Base-by-base conservation (phyloP, 495 filamentous ascomycete genomes). In the Aspergillus coremiiformis region DNA sequence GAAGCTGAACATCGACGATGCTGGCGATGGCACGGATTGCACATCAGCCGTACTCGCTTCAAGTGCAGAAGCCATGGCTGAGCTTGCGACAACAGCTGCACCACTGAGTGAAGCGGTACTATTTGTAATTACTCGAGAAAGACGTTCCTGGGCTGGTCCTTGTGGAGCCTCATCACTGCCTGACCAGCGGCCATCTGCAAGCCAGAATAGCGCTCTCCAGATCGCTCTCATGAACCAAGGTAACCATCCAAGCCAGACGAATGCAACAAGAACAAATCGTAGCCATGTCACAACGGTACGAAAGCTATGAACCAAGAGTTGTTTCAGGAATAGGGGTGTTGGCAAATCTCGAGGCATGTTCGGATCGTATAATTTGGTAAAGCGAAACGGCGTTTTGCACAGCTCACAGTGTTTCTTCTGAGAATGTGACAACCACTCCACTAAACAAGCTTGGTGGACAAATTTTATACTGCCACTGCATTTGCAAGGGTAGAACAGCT, bases 401-500 rank as follows among this genome's bases (percentile, higher is more conserved):
- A 99, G 82, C 75, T 99, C 93, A 73, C 93, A 99, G 76, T 97
- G 86, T 67, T 96, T 96, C 80, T 96, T 97, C 66, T 96, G 91
- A 1, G 90, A 95, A 65, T 99, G 93, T 21, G 89, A 86, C 17
- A 99, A 74, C 93, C 93, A 99, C 72, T 96, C 90, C 80, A 97
- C 94, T 64, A 99, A 72, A 65, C 93, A 99, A 58, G 90, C 85
- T 66, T 99, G 93, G 70, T 99, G 93, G 45, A 99, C 93, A 61
- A 86, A 91, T 68, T 95, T 96, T 70, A 99, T 99, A 68, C 90
- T 96, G 14, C 93, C 93, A 63, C 88, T 95, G 73, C 93, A 99
- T 73, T 94, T 95, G 81, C 93, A 99, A 2, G 93, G 93, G 63
- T 95, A 90, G 76, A 96, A 99, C 30, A 99, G 77, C 41, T 88